These are phyloP conservation scores for Chloris gayana DNA, from an alignment of 176 grass and related monocot species.

Conservation along the genomic window DNA sequence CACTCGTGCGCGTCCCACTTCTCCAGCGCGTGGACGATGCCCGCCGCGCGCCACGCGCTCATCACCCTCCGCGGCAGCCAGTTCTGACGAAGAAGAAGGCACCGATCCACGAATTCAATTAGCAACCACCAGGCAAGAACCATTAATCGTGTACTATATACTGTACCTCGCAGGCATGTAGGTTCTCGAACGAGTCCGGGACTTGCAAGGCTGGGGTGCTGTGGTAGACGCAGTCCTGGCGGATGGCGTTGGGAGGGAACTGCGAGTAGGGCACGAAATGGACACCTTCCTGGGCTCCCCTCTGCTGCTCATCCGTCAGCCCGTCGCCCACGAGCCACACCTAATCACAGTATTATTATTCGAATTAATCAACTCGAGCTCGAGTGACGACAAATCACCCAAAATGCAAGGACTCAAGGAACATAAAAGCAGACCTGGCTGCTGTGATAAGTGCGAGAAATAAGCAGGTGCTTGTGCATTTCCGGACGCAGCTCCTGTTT, in stretches of 20 bases:
- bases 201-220: conserved; percentile 65
- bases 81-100: conserved; percentile 40
- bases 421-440: conserved; percentile 33
- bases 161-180: conserved; percentile 73
- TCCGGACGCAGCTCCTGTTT: conserved; percentile 37
- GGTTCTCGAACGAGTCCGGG: conserved; percentile 62
- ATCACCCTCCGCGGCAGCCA: conserved; percentile 92
- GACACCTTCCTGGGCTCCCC: conserved; percentile 42
- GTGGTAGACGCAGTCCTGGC: conserved; percentile 61
- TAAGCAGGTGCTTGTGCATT: conserved; percentile 23
- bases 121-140: too few species aligned
- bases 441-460: conserved; percentile 31
- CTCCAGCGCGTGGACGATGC: conserved; percentile 81
- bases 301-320: conserved; percentile 57
- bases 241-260: conserved; percentile 47
- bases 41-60: conserved; percentile 83
- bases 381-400: not conserved
- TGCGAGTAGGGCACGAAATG: conserved; percentile 73
- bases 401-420: not conserved
- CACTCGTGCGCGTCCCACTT: conserved; percentile 71
- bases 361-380: too few species aligned
- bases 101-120: too few species aligned
- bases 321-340: conserved; percentile 64
- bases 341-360: conserved; percentile 25
- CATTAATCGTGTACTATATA: too few species aligned